Conservation (phyloP, 1,139 yeast genomes). For the Candida tetrigidarum region DNA sequence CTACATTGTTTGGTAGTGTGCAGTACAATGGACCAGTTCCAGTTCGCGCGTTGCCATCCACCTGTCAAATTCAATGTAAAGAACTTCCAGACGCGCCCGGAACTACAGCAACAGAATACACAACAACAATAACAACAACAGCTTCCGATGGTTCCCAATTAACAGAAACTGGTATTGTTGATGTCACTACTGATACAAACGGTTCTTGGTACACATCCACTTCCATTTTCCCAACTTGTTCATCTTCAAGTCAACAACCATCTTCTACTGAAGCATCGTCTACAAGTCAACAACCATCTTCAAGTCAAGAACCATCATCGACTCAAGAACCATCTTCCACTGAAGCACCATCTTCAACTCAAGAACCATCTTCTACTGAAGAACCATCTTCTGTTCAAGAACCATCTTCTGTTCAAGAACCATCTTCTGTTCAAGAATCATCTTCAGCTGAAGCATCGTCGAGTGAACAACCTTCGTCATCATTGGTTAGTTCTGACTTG, state of each 20-base stretch:
- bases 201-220: constrained; percentile 13
- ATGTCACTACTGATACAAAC: constrained; percentile 1
- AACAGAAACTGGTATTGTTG: constrained; percentile 1
- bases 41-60: constrained; percentile 18
- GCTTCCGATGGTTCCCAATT: not conserved
- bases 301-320: no score
- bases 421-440: no score
- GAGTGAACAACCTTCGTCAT: not conserved
- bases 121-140: not conserved
- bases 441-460: not conserved
- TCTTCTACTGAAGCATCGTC: no score
- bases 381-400: no score
- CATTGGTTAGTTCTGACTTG: not conserved
- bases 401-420: no score
- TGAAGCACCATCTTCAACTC: no score
- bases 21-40: constrained; percentile 24
- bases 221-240: constrained; percentile 9
- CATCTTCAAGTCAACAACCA: no score
- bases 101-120: constrained; percentile 12
- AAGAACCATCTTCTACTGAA: no score
- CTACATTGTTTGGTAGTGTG: constrained; percentile 17
- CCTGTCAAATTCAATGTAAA: constrained; percentile 18
- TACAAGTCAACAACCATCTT: no score
- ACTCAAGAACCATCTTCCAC: no score
- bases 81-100: constrained; percentile 21